These are phyloP conservation scores for Prunus mume DNA, from an alignment of 306 rosid species.

Conservation along the genomic window DNA sequence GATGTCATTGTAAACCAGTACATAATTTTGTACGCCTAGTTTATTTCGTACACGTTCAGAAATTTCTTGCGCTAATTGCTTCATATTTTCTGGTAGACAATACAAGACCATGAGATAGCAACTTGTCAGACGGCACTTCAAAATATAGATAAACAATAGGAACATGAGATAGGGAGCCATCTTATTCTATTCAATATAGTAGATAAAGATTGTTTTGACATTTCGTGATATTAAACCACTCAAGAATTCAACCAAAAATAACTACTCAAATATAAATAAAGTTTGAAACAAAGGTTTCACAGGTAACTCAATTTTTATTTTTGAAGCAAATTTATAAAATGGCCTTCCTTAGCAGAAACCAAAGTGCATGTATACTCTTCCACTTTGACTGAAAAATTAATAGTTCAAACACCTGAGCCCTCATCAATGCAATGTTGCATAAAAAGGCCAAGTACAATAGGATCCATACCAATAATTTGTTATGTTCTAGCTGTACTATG, in stretches of 20 bases:
- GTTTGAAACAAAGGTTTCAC: neutral
- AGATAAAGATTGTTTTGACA: neutral
- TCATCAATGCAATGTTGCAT: neutral
- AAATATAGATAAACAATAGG: neutral
- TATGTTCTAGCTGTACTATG: no score
- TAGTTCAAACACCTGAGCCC: neutral
- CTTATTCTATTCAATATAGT: neutral
- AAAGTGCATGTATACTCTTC: neutral
- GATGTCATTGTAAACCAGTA: slow-evolving; percentile 50
- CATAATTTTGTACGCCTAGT: slow-evolving; percentile 56
- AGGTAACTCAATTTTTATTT: neutral
- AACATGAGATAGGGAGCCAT: neutral
- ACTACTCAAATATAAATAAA: neutral
- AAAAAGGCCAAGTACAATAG: neutral
- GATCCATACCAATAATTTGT: no score
- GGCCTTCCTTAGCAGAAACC: neutral
- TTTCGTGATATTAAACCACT: neutral
- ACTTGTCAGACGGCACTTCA: neutral
- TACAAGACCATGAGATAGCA: slow-evolving; percentile 3
- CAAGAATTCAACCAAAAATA: neutral
- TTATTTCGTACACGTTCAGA: slow-evolving; percentile 39
- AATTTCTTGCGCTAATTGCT: slow-evolving; percentile 61
- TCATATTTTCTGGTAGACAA: slow-evolving; percentile 48
- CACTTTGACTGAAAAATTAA: neutral
- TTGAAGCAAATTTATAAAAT: neutral